Percentiles rank a stretch among this genome's conserved stretches.
These are phyloP conservation scores for Crataegus laevigata DNA, from an alignment of 306 rosid species.

Conservation along the genomic window DNA sequence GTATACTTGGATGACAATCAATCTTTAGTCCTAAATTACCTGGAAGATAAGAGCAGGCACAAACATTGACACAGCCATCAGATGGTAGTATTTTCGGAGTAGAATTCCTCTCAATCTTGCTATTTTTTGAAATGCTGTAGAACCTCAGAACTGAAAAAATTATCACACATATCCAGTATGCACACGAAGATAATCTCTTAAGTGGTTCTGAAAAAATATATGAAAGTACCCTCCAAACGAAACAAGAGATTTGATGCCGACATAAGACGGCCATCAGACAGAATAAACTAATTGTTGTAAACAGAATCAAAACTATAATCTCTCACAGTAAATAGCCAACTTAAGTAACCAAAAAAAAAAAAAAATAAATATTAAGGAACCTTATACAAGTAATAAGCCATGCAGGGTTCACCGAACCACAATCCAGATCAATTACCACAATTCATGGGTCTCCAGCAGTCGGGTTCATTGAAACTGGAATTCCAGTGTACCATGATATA, in stretches of 20 bases:
- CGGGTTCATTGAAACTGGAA: not conserved
- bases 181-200: slow-evolving; percentile 67
- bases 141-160: slow-evolving; percentile 63
- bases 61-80: slow-evolving; percentile 94
- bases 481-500: not conserved
- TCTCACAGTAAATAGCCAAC: not conserved
- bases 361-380: not conserved
- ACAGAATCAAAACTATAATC: not conserved
- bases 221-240: slow-evolving; percentile 63
- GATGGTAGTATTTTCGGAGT: slow-evolving; percentile 88
- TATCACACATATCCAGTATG: slow-evolving; percentile 67
- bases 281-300: not conserved
- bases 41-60: slow-evolving; percentile 90
- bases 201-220: slow-evolving; percentile 78
- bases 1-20: not conserved
- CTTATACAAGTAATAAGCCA: not conserved
- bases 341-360: too few relatives aligned
- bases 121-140: slow-evolving; percentile 83
- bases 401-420: not conserved
- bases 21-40: slow-evolving; percentile 42
- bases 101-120: slow-evolving; percentile 95
- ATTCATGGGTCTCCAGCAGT: not conserved
- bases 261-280: slow-evolving; percentile 5
- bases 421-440: not conserved
- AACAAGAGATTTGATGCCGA: slow-evolving; percentile 13